Evolutionary conservation across 495 filamentous ascomycete genomes (phyloP), one percentile per base, ranked within the genome.

Genomic region (Melanomma pulvis-pyrius): DNA sequence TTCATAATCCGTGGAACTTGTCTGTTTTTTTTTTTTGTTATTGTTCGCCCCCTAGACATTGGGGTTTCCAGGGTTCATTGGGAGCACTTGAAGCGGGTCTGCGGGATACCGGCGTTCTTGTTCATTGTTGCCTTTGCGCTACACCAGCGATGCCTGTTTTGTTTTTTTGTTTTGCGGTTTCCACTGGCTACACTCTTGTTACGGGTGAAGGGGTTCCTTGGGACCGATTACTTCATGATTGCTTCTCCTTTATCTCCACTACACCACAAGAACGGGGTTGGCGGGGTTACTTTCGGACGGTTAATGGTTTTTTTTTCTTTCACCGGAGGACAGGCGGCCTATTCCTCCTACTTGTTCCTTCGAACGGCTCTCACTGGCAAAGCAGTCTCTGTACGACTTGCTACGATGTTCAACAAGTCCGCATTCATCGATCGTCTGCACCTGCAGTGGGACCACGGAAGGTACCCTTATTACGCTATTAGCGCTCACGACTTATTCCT

Each of bases 251-350:
- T 68, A 41, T 30, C 49, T n/a, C 39, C 62, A 41, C 25, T 22
- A 21, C 46, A 54, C 19, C 48, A 49, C 49, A 68, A 68, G 65
- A 68, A 56, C 39, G 39, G 41, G 65, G 58, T 50, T 61, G 36
- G 24, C 25, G 41, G 34, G 54, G 32, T 4, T 28, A 15, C 51
- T 15, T 47, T 48, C 19, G 48, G 47, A 48, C 32, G 63, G 57
- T 53, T 67, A 67, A 67, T 67, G 63, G 52, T 57, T 68, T 61
- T 34, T 30, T 50, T 61, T 57, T 36, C 39, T 44, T 44, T n/a
- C 17, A 44, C n/a, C n/a, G 8, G 17, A 44, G 39, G n/a, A n/a
- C 9, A 44, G 51, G 52, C 11, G 46, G 34, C 25, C 34, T 21
- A 51, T 49, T 48, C 39, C 21, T 26, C 19, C 21, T 21, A 13